Evolutionary conservation across 2,329 filamentous ascomycete genomes (phyloP).

Genomic region (Talaromyces verruculosus): DNA sequence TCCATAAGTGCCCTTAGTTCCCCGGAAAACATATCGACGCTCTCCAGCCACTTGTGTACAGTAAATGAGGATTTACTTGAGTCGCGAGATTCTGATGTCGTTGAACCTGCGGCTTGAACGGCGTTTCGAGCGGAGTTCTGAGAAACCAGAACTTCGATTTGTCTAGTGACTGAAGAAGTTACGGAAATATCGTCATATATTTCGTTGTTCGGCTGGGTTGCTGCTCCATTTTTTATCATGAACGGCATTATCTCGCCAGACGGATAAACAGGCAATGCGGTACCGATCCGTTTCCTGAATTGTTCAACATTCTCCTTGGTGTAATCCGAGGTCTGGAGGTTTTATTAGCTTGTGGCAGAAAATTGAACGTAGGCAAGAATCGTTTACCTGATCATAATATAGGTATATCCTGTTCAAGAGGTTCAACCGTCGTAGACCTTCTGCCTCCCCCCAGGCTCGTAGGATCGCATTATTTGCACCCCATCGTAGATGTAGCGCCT

Average conservation of each 20-base stretch:
- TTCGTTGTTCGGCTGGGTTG: background rate
- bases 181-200: background rate
- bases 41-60: slow-evolving; percentile 1
- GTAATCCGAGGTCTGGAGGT: background rate
- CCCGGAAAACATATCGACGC: background rate
- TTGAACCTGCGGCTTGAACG: background rate
- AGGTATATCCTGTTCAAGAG: background rate
- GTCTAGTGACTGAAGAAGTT: background rate
- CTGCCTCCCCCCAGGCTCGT: background rate
- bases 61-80: background rate
- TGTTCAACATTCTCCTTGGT: background rate
- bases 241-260: background rate
- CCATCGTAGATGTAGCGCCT: background rate
- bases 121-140: background rate
- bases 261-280: background rate
- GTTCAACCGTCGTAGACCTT: background rate
- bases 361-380: background rate
- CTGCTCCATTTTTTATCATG: background rate
- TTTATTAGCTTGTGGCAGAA: background rate
- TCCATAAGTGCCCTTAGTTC: background rate
- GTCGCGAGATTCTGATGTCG: background rate
- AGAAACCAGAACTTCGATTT: background rate
- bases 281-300: background rate
- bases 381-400: background rate
- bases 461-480: background rate